Percentiles rank a stretch among this genome's conserved stretches.
These are phyloP conservation scores for Calonectria ilicicola DNA, from an alignment of 2,329 filamentous ascomycete genomes.

Conservation along the genomic window DNA sequence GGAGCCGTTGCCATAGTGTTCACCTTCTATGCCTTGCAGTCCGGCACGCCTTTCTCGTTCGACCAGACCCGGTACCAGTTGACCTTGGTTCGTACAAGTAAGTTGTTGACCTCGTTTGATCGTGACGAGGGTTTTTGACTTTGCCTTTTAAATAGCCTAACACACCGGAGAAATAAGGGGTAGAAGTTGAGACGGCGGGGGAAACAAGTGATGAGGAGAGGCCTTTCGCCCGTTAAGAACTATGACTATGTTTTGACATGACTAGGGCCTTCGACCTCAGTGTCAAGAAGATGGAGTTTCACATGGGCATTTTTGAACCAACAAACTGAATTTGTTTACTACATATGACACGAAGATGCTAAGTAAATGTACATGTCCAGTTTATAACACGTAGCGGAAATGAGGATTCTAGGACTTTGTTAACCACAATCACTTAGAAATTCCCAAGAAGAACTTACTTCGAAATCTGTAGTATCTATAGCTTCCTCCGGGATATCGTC, in stretches of 20 bases:
- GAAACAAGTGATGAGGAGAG: too few relatives aligned
- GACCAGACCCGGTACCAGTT: neutral
- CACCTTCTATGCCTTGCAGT: slow-evolving; percentile 37
- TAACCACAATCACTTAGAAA: neutral
- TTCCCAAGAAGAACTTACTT: slow-evolving; percentile 13
- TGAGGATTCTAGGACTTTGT: slow-evolving; percentile 7
- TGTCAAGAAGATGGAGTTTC: neutral
- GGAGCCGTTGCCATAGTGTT: too few relatives aligned
- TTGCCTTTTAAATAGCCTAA: too few relatives aligned
- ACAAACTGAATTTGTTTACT: neutral
- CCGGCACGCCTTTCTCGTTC: slow-evolving; percentile 29
- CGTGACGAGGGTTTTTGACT: too few relatives aligned
- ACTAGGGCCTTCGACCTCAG: too few relatives aligned
- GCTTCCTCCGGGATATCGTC: slow-evolving; percentile 8
- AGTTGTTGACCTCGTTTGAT: too few relatives aligned
- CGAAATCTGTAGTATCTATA: slow-evolving; percentile 37
- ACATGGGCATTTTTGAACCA: neutral
- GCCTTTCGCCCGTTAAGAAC: too few relatives aligned
- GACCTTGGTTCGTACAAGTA: too few relatives aligned
- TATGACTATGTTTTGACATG: too few relatives aligned
- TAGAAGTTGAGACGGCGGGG: too few relatives aligned
- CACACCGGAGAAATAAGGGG: too few relatives aligned
- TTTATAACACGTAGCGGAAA: slow-evolving; percentile 18
- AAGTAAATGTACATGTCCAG: neutral
- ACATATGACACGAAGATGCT: neutral